phyloP scores from a whole-genome alignment of 768 basidiomycete genomes.

The Tulasnella sp. region DNA sequence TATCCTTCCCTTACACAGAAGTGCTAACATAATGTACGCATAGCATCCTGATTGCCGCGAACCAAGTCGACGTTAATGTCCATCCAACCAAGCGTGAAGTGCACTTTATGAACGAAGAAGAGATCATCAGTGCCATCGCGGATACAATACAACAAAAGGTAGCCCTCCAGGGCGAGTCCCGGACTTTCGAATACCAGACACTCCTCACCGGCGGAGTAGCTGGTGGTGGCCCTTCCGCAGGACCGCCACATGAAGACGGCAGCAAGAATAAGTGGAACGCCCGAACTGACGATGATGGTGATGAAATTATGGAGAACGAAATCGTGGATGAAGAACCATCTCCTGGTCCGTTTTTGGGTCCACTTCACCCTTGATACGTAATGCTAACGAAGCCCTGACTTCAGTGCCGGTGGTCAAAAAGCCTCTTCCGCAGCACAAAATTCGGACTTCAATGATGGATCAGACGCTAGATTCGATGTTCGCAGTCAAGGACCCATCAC shows the following conservation, averaged over 20 bases:
- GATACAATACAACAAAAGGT: constrained; percentile 60
- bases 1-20: not conserved
- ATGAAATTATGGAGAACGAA: constrained; percentile 18
- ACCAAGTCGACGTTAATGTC: constrained; percentile 90
- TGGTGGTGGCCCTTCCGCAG: not conserved
- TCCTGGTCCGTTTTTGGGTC: not conserved
- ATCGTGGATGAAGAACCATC: not conserved
- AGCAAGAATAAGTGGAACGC: not conserved
- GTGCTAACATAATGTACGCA: constrained; percentile 2
- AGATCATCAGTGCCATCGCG: constrained; percentile 64
- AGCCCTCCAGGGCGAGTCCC: constrained; percentile 33
- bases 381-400: not conserved
- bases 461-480: constrained; percentile 96
- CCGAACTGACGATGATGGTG: constrained; percentile 9
- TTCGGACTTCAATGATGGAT: constrained; percentile 76
- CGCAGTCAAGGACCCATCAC: constrained; percentile 26
- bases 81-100: constrained; percentile 95
- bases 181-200: constrained; percentile 32
- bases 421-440: constrained; percentile 72
- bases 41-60: constrained; percentile 75
- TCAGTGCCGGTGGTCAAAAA: constrained; percentile 32
- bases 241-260: not conserved
- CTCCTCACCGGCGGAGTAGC: not conserved
- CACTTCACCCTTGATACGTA: too few species aligned
- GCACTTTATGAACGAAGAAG: constrained; percentile 86